A percentile compares a stretch with the other conserved stretches of the same genome.
Evolutionary conservation across 208 protist species (phyloP).

Genomic region (Tritrichomonas foetus): DNA sequence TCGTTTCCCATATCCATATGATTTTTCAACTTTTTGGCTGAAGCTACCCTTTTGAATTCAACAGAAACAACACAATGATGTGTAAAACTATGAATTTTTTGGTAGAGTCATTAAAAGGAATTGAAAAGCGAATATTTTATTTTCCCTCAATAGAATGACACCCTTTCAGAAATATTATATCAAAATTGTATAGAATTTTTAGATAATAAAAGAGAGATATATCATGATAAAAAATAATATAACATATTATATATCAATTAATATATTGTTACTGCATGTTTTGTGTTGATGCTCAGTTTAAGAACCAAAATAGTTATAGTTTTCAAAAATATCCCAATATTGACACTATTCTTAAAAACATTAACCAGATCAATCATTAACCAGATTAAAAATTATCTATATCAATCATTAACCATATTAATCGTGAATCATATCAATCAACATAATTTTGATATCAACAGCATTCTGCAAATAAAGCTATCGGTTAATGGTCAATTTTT

Average conservation of each 20-base stretch:
- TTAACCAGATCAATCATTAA: too few species aligned
- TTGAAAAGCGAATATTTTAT: neutral
- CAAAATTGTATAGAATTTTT: neutral
- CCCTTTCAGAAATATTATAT: neutral
- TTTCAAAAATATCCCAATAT: too few species aligned
- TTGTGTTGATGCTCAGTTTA: neutral
- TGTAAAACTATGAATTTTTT: neutral
- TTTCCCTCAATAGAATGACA: neutral
- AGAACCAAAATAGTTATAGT: neutral
- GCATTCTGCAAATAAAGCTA: too few species aligned
- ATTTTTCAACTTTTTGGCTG: neutral
- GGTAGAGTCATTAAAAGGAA: neutral
- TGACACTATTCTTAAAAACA: too few species aligned
- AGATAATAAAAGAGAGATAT: neutral
- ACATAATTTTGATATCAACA: too few species aligned
- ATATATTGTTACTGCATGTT: neutral
- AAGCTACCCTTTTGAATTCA: neutral
- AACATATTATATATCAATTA: neutral
- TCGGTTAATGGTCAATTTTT: too few species aligned
- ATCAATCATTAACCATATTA: too few species aligned
- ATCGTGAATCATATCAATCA: too few species aligned
- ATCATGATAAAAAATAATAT: neutral
- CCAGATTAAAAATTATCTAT: too few species aligned
- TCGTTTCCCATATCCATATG: neutral
- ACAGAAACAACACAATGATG: neutral